Evolutionary conservation across 2,329 filamentous ascomycete species (phyloP), one percentile per base, ranked within the genome.

Genomic region (Sclerotinia trifoliorum): DNA sequence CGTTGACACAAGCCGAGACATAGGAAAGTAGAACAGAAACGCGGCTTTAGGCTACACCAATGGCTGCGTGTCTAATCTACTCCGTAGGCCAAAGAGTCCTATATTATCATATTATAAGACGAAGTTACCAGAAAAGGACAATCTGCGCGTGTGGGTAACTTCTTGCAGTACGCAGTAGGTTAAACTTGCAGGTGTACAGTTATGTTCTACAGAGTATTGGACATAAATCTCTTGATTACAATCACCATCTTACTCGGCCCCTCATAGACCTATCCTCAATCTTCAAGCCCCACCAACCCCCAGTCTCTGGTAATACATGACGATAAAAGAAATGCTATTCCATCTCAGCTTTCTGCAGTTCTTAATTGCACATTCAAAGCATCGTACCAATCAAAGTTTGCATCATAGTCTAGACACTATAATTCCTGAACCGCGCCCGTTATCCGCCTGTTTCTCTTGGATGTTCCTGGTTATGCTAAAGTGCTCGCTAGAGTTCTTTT

Each of bases 341-440:
- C 35, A 62, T 63, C 60, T 32, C 21, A 51, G 60, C 46, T 32
- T 42, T 26, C 46, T 51, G 46, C 60, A 51, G 32, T 60, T 21
- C 46, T 35, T 8, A n/a, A 35, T 21, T 35, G 44, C 21, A 26
- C 21, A 49, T 26, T 21, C 39, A 17, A n/a, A 21, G 24, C 24
- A 29, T 62, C n/a, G 13, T 51, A 39, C 46, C 60, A 63, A 51
- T 63, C 60, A 63, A 39, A 26, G 13, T 21, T 42, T 42, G 29
- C 19, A 39, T 63, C 46, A 26, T n/a, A 44, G 35, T 58, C 21
- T n/a, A 42, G 32, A 39, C 35, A 10, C n/a, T 44, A 58, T 49
- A 15, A n/a, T n/a, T 42, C 57, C 11, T 62, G 29, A 29, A 24
- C 46, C 58, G 58, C 46, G 58, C 29, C 29, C 44, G 58, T 62